These are phyloP conservation scores for Amaranthus palmeri DNA, from an alignment of 148 eudicot genomes.

Conservation along the genomic window DNA sequence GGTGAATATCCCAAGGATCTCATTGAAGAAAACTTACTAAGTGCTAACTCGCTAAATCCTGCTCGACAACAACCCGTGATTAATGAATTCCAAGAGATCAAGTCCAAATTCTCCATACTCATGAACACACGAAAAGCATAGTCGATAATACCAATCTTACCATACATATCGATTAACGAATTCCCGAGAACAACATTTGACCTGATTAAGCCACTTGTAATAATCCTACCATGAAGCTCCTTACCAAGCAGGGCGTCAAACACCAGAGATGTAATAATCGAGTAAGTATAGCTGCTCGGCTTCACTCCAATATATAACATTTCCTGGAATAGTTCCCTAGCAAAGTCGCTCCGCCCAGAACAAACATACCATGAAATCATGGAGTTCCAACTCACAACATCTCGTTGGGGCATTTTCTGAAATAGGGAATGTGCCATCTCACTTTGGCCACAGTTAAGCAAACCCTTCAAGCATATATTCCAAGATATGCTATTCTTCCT, in stretches of 20 bases:
- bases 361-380: conserved; percentile 56
- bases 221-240: conserved; percentile 56
- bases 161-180: conserved; percentile 67
- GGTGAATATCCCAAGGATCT: conserved; percentile 38
- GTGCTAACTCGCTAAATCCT: conserved; percentile 39
- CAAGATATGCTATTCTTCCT: conserved; percentile 57
- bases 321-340: conserved; percentile 34
- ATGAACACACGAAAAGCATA: conserved; percentile 69
- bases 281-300: conserved; percentile 54
- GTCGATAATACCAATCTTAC: conserved; percentile 47
- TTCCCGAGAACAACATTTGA: conserved; percentile 65
- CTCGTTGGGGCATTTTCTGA: conserved; percentile 59
- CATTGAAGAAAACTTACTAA: conserved; percentile 50
- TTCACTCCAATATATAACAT: conserved; percentile 46
- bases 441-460: conserved; percentile 28
- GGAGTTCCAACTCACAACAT: conserved; percentile 82
- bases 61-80: conserved; percentile 44
- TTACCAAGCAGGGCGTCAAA: conserved; percentile 35
- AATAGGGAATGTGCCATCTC: conserved; percentile 48
- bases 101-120: conserved; percentile 54
- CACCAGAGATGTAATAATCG: conserved; percentile 44
- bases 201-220: conserved; percentile 39
- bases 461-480: conserved; percentile 61
- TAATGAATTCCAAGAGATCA: conserved; percentile 74
- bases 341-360: conserved; percentile 34